A percentile compares a stretch with the other conserved stretches of the same genome.
phyloP scores from a whole-genome alignment of 2,329 filamentous ascomycete species.

The Hymenotorrendiella dingleyae region DNA sequence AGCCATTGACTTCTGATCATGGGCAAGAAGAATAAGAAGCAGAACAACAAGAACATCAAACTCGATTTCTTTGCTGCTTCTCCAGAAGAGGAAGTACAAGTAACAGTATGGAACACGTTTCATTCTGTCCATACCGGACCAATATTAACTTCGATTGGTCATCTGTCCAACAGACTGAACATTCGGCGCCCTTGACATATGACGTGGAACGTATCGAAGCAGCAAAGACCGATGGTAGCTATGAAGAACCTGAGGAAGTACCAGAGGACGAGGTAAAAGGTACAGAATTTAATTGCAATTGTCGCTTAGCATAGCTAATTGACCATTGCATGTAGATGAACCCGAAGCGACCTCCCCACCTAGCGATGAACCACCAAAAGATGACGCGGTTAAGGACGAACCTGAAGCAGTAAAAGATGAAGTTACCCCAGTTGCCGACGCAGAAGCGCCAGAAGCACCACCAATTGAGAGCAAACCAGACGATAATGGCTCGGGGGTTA shows the following conservation, averaged over 20 bases:
- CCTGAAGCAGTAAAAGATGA: neutral
- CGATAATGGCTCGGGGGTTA: neutral
- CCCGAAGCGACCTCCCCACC: neutral
- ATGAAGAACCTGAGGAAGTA: conserved; percentile 1
- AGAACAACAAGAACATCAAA: conserved; percentile 16
- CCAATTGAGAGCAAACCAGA: neutral
- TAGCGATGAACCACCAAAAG: neutral
- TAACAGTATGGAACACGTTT: conserved; percentile 28
- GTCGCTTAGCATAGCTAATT: conserved; percentile 3
- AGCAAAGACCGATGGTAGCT: conserved; percentile 7
- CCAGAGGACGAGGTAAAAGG: conserved; percentile 9
- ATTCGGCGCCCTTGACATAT: conserved; percentile 19
- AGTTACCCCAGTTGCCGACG: neutral
- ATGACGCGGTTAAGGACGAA: conserved; percentile 2
- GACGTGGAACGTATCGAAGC: conserved; percentile 19
- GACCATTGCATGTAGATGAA: neutral
- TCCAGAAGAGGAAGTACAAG: conserved; percentile 17
- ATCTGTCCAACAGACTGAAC: conserved; percentile 19
- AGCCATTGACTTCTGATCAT: conserved; percentile 16
- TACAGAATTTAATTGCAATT: conserved; percentile 7
- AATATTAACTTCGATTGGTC: conserved; percentile 24
- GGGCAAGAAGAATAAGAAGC: conserved; percentile 14
- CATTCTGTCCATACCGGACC: conserved; percentile 27
- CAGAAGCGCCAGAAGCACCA: conserved; percentile 1
- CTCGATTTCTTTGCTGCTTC: conserved; percentile 13